phyloP scores from a whole-genome alignment of 192 early-diverging fungal genomes.

The Linnemannia elongata region DNA sequence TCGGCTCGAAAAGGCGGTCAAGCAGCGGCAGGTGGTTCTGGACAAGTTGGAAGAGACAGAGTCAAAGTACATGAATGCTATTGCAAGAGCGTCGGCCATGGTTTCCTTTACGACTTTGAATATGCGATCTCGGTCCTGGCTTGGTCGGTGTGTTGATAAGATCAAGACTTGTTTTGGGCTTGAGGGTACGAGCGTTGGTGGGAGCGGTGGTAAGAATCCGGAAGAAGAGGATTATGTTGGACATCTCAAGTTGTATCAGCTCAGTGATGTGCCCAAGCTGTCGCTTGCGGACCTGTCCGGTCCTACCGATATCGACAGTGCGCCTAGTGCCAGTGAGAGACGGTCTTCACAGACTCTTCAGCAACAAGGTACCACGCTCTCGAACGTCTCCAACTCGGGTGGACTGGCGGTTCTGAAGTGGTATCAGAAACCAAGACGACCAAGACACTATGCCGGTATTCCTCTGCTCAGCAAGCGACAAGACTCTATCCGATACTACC shows the following conservation, averaged over 20 bases:
- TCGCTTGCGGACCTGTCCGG: slow-evolving; percentile 22
- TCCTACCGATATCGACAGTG: background rate
- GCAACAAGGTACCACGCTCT: background rate
- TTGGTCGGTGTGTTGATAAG: slow-evolving; percentile 13
- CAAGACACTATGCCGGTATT: slow-evolving; percentile 20
- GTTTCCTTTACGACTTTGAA: slow-evolving; percentile 17
- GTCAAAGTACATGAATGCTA: slow-evolving; percentile 26
- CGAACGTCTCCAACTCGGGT: background rate
- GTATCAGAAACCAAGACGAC: slow-evolving; percentile 30
- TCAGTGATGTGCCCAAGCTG: slow-evolving; percentile 19
- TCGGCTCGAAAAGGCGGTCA: slow-evolving; percentile 29
- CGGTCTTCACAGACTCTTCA: background rate
- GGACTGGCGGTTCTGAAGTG: slow-evolving; percentile 14
- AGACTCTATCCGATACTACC: slow-evolving; percentile 36
- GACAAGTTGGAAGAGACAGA: slow-evolving; percentile 27
- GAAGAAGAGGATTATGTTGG: slow-evolving; percentile 27
- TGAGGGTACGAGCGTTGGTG: background rate
- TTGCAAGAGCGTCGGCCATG: slow-evolving; percentile 25
- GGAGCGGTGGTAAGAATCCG: background rate
- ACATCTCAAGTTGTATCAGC: slow-evolving; percentile 27
- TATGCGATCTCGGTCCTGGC: slow-evolving; percentile 21
- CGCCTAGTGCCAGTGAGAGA: background rate
- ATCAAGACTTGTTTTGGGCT: slow-evolving; percentile 14
- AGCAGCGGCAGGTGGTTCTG: slow-evolving; percentile 8
- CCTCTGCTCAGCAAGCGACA: slow-evolving; percentile 28